Evolutionary conservation across 306 rosid species (phyloP), one percentile per base, ranked within the genome.

Genomic region (Canavalia ensiformis): DNA sequence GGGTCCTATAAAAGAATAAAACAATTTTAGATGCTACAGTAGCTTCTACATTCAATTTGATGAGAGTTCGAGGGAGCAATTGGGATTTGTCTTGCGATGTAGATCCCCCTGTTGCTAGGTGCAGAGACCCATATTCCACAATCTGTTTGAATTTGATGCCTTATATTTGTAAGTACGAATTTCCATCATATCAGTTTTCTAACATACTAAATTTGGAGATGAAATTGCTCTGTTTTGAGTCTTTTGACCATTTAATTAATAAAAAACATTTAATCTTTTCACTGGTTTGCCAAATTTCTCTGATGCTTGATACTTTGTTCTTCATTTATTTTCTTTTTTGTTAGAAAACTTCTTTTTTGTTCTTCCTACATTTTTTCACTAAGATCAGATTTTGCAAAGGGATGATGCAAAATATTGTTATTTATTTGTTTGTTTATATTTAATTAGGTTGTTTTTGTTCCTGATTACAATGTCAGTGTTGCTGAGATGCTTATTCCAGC

Each of bases 401-500:
- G 73, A 56, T 63, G 72, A 25, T 34, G 39, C 31, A 68, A 68
- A 50, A 28, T 42, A 33, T 78, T 68, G 66, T 72, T 65, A 34
- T 47, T 82, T 30, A 62, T 71, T 66, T 80, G 64, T 72, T 50
- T 80, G 10, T 69, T 67, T 46, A 34, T 74, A 42, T 45, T 57
- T 31, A 13, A 18, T 85, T 87, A 95, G 99, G 99, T 95, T 79
- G 74, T 95, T 82, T 93, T 95, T 68, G 94, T 95, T 80, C 99
- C 99, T 42, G 98, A 95, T 81, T 95, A 95, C 89, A 93, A 95
- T 76, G 99, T 95, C 72, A 95, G 97, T 83, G 97, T 87, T 51
- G 99, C 99, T 25, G 99, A 95, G 90, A 56, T 87, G 84, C 91
- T 95, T 73, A 95, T 95, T 77, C 99, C 99, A 25, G 98, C 99